Evolutionary conservation across 2,329 filamentous ascomycete genomes (phyloP), one percentile per base, ranked within the genome.

Genomic region (Talaromyces marneffei): DNA sequence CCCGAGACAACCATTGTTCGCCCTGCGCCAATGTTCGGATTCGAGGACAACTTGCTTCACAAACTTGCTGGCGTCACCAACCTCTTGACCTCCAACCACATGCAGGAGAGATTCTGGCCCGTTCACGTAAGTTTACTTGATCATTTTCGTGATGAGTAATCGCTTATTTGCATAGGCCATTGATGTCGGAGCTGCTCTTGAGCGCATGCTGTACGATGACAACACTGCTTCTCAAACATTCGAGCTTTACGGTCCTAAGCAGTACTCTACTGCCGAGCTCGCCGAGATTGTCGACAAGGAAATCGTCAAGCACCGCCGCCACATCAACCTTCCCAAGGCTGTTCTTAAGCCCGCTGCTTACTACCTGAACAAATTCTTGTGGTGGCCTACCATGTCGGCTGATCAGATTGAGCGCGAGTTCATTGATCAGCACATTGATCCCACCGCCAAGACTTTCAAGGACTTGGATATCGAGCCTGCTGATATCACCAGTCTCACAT

Each of bases 1-100:
- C 94, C 94, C 27, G 94, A 99, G 79, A 96, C 94, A 18, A 99
- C 94, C 50, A 92, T 99, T 68, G 94, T 99, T 66, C 87, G 94
- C 65, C 94, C 94, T 48, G 90, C 93, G 12, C 94, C 92, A 58
- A 85, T 96, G 76, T 99, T 96, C 73, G 94, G 94, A 37, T 96
- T 92, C 72, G 94, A 99, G 78, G 94, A 99, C 78, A 88, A 88
- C 70, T 85, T 99, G 48, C 86, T 99, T 39, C 86, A 96, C 75
- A 90, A 87, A 73, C 86, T 97, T 57, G 94, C 93, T 44, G 84
- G 86, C 66, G 82, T 87, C 10, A 86, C 87, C 63, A 96, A 96
- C 75, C 73, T 96, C 62, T 84, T 97, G 71, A 97, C 92, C 25
- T 85, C 91, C 62, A 99, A 99, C 80, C 86, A 93, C 80, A 91